phyloP scores from a whole-genome alignment of 2,329 filamentous ascomycete species.

The Chrysoporthe puriensis region DNA sequence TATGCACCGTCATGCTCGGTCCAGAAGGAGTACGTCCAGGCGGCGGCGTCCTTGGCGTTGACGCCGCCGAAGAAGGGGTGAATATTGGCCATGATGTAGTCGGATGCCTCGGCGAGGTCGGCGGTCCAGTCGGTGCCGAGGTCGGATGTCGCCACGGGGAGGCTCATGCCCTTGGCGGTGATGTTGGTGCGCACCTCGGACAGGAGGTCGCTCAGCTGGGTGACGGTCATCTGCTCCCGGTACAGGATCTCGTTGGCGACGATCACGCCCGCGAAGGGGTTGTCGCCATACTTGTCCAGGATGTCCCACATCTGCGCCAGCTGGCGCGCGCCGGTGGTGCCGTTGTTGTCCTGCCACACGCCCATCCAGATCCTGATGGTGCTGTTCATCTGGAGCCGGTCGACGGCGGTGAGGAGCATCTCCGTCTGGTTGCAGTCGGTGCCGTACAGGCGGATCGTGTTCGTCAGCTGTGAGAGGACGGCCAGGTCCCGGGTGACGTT shows the following conservation, averaged over 20 bases:
- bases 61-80: conserved; percentile 94
- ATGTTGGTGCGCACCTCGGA: conserved; percentile 73
- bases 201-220: conserved; percentile 67
- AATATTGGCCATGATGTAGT: conserved; percentile 95
- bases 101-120: conserved; percentile 69
- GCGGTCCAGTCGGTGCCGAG: conserved; percentile 85
- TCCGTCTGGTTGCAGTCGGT: conserved; percentile 98
- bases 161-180: conserved; percentile 63
- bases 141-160: conserved; percentile 86
- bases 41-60: conserved; percentile 66
- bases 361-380: conserved; percentile 90
- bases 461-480: conserved; percentile 86
- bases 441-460: conserved; percentile 85
- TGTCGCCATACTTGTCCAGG: conserved; percentile 67
- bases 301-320: conserved; percentile 83
- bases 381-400: conserved; percentile 70
- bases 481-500: conserved; percentile 92
- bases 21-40: conserved; percentile 88
- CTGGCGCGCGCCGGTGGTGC: conserved; percentile 82
- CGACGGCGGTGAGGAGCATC: conserved; percentile 85
- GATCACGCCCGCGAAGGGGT: conserved; percentile 81
- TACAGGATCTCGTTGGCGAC: conserved; percentile 81
- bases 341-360: conserved; percentile 87
- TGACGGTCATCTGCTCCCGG: conserved; percentile 72
- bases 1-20: conserved; percentile 66